Evolutionary conservation across 1,284 basidiomycete genomes (phyloP).

Genomic region (Phaffia rhodozyma): DNA sequence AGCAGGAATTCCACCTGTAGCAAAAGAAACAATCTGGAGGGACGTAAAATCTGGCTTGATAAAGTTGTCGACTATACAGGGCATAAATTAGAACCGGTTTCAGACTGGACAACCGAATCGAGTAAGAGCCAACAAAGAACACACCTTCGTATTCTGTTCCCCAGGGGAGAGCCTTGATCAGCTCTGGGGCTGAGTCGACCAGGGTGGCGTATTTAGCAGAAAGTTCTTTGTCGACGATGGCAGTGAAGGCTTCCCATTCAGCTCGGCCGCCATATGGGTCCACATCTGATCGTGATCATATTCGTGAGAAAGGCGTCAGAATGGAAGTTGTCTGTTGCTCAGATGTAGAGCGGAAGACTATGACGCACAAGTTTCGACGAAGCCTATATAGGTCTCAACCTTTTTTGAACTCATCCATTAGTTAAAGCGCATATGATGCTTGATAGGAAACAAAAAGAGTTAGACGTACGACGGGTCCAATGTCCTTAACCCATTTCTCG

Average conservation of each 20-base stretch:
- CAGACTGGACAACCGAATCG: not conserved
- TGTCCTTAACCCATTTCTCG: slow-evolving; percentile 67
- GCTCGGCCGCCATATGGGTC: slow-evolving; percentile 51
- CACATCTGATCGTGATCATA: slow-evolving; percentile 41
- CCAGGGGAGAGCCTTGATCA: slow-evolving; percentile 72
- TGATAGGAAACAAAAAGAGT: no score
- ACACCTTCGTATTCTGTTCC: slow-evolving; percentile 58
- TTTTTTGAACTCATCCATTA: no score
- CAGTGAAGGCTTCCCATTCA: slow-evolving; percentile 83
- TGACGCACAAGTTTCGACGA: not conserved
- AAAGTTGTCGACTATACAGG: slow-evolving; percentile 38
- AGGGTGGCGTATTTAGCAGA: slow-evolving; percentile 66
- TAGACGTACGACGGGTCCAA: slow-evolving; percentile 48
- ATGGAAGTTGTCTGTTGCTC: not conserved
- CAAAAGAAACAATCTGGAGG: slow-evolving; percentile 37
- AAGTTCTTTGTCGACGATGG: slow-evolving; percentile 68
- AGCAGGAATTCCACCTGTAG: slow-evolving; percentile 70
- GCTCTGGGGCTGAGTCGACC: slow-evolving; percentile 56
- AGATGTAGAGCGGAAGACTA: not conserved
- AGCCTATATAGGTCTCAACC: slow-evolving; percentile 61
- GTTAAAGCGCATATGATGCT: no score
- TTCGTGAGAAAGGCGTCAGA: slow-evolving; percentile 33
- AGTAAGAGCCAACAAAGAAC: slow-evolving; percentile 41
- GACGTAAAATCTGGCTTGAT: slow-evolving; percentile 73
- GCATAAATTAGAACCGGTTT: not conserved